Percentiles rank a stretch among this genome's conserved stretches.
Conservation (phyloP, 768 basidiomycete species). For the Astraeus odoratus region DNA sequence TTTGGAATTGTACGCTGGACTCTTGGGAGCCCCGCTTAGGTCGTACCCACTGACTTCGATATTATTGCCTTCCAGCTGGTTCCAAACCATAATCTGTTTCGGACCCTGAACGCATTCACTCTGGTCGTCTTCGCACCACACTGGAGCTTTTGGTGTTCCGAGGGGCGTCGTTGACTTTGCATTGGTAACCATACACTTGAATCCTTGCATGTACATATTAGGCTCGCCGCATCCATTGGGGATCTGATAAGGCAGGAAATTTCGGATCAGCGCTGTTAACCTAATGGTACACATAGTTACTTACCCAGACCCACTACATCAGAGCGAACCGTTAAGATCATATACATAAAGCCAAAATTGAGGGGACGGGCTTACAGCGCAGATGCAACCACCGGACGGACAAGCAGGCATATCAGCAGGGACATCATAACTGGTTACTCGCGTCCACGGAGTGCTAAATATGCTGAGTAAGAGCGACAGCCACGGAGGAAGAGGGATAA, state of each 20-base stretch:
- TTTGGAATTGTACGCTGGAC: constrained; percentile 44
- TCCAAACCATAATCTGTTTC: constrained; percentile 53
- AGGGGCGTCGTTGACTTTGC: constrained; percentile 35
- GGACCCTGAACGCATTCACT: constrained; percentile 39
- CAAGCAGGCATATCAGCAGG: constrained; percentile 45
- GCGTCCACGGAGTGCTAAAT: constrained; percentile 46
- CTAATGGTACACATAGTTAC: constrained; percentile 2
- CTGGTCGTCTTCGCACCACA: constrained; percentile 46
- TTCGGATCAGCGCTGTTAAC: neutral
- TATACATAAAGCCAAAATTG: neutral
- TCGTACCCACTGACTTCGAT: constrained; percentile 38
- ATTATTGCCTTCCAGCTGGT: constrained; percentile 43
- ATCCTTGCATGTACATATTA: constrained; percentile 44
- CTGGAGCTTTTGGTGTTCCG: constrained; percentile 37
- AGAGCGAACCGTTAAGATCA: neutral
- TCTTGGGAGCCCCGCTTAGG: constrained; percentile 32
- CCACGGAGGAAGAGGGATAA: neutral
- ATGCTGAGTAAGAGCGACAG: neutral
- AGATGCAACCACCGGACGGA: constrained; percentile 44
- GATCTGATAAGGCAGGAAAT: constrained; percentile 1
- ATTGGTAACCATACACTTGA: constrained; percentile 42
- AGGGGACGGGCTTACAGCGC: constrained; percentile 31
- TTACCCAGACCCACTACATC: constrained; percentile 47
- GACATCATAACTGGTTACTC: constrained; percentile 39
- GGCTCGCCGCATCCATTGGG: constrained; percentile 41